phyloP scores from a whole-genome alignment of 1,139 yeast species.

The Tardiomyces depauwii region DNA sequence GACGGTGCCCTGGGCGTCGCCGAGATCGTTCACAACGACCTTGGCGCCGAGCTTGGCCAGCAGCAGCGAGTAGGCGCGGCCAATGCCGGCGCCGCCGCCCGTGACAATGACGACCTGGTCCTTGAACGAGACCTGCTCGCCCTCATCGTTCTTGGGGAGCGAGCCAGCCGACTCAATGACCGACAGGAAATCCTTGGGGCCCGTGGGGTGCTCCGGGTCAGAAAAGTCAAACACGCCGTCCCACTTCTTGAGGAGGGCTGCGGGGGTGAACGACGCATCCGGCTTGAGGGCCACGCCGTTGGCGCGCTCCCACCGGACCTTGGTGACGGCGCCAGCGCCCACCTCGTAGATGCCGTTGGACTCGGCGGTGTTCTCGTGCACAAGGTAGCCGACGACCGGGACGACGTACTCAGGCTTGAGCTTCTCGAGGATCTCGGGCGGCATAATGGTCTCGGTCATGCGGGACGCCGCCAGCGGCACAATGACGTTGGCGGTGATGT shows the following conservation, averaged over 20 bases:
- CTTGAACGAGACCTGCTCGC: constrained; percentile 49
- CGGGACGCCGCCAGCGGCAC: constrained; percentile 94
- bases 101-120: constrained; percentile 85
- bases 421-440: constrained; percentile 71
- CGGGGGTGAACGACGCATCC: constrained; percentile 69
- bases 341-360: constrained; percentile 79
- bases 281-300: constrained; percentile 80
- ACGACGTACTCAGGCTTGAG: constrained; percentile 83
- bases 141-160: constrained; percentile 42
- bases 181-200: constrained; percentile 28
- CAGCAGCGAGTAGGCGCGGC: constrained; percentile 77
- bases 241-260: constrained; percentile 65
- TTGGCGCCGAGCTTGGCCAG: constrained; percentile 90
- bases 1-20: constrained; percentile 57
- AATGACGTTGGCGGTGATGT: constrained; percentile 75
- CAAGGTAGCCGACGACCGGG: constrained; percentile 73
- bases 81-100: constrained; percentile 95
- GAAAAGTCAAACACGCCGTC: constrained; percentile 53
- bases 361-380: constrained; percentile 49
- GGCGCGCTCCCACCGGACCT: constrained; percentile 91
- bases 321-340: constrained; percentile 90
- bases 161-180: constrained; percentile 23
- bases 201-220: constrained; percentile 56
- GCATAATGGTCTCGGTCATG: constrained; percentile 88
- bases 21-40: constrained; percentile 89